phyloP scores from a whole-genome alignment of 2,329 filamentous ascomycete species.

The Diaporthe amygdali region DNA sequence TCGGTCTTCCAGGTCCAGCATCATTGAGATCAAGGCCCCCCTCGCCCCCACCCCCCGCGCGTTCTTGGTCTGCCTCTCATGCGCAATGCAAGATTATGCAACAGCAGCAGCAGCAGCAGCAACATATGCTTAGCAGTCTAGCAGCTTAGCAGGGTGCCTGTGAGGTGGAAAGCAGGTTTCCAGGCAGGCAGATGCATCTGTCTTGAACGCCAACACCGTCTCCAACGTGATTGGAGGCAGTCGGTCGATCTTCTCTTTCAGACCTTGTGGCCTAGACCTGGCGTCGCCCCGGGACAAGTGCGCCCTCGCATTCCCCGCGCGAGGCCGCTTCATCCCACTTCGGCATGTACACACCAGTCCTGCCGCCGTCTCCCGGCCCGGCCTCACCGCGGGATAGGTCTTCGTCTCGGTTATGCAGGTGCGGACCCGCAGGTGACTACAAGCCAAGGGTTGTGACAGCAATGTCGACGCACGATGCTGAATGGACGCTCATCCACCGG shows the following conservation, averaged over 20 bases:
- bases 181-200: background rate
- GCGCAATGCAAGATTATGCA: background rate
- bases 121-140: background rate
- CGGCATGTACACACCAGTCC: constrained; percentile 11
- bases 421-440: background rate
- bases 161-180: background rate
- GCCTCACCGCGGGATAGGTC: background rate
- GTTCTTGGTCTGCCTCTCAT: background rate
- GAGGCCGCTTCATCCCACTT: background rate
- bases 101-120: background rate
- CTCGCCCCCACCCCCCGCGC: no score
- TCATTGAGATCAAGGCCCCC: background rate
- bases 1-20: background rate
- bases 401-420: constrained; percentile 1
- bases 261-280: background rate
- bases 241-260: background rate
- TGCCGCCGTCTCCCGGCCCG: constrained; percentile 7
- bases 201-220: background rate
- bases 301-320: background rate
- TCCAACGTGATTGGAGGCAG: background rate
- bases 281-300: background rate
- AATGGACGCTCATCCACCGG: background rate
- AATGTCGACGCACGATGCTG: background rate
- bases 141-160: background rate
- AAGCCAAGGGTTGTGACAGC: background rate